These are phyloP conservation scores for Endoconidiophora laricicola DNA, from an alignment of 2,329 filamentous ascomycete species.

Conservation along the genomic window DNA sequence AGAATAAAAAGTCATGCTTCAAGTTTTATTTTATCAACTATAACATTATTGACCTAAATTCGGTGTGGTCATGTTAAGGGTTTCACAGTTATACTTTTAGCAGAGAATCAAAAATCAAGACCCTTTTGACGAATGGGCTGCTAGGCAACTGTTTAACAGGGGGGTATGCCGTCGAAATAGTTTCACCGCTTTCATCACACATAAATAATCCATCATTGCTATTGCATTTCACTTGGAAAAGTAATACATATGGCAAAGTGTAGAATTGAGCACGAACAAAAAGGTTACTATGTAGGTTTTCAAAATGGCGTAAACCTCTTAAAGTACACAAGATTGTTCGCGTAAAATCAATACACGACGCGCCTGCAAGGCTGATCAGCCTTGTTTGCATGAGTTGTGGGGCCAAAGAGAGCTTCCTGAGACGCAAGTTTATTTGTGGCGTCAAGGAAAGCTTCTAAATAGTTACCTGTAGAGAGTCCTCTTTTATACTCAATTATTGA, in stretches of 20 bases:
- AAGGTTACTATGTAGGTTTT: neutral
- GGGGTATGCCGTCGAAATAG: constrained; percentile 1
- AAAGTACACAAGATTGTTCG: neutral
- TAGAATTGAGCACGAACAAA: neutral
- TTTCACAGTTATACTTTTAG: neutral
- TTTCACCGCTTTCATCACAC: constrained; percentile 2
- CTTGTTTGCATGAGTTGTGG: constrained; percentile 2
- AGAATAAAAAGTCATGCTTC: neutral
- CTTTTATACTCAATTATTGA: too few relatives aligned
- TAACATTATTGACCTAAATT: neutral
- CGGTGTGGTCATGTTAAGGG: too few relatives aligned
- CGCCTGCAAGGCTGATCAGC: constrained; percentile 2
- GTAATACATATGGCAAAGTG: too few relatives aligned
- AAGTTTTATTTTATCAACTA: neutral
- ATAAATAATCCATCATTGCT: too few relatives aligned
- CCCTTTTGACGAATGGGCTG: neutral
- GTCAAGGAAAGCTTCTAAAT: too few relatives aligned
- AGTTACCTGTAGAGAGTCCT: too few relatives aligned
- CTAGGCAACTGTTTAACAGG: neutral
- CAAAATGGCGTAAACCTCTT: neutral
- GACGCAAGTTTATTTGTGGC: neutral
- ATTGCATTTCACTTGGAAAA: too few relatives aligned
- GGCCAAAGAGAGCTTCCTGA: constrained; percentile 6
- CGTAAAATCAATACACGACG: constrained; percentile 5
- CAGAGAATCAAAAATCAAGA: neutral